Conservation (phyloP, 352 stramenopile species). For the Globisporangium radiosum region DNA sequence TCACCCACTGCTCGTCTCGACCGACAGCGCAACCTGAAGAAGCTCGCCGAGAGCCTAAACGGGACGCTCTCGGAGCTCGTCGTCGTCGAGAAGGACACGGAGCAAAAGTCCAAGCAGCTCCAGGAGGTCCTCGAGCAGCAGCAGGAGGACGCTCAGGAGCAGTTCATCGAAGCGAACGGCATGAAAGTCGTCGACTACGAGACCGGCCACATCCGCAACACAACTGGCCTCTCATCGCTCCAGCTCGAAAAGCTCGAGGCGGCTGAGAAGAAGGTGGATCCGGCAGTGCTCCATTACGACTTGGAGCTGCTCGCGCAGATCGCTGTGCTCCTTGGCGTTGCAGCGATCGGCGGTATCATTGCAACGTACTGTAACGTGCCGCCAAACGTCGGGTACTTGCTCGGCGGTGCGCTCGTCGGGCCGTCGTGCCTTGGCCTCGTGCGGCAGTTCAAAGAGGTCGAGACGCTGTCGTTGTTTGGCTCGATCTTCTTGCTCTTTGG, state of each 20-base stretch:
- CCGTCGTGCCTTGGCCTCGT: constrained; percentile 85
- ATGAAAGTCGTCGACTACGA: constrained; percentile 82
- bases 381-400: constrained; percentile 87
- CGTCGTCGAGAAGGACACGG: constrained; percentile 77
- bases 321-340: constrained; percentile 67
- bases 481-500: constrained; percentile 92
- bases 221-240: constrained; percentile 46
- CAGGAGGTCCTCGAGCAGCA: constrained; percentile 70
- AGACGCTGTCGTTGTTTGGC: constrained; percentile 92
- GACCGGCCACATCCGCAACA: constrained; percentile 72
- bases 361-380: constrained; percentile 85
- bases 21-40: constrained; percentile 47
- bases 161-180: constrained; percentile 74
- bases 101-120: constrained; percentile 74
- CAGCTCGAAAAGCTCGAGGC: constrained; percentile 73
- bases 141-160: constrained; percentile 67
- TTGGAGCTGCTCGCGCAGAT: constrained; percentile 84
- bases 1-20: no score
- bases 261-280: constrained; percentile 76
- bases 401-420: constrained; percentile 86
- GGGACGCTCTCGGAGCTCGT: constrained; percentile 72
- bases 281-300: constrained; percentile 82
- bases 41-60: constrained; percentile 63
- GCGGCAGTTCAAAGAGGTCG: constrained; percentile 86
- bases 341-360: constrained; percentile 86